Conservation (phyloP, 345 rosid genomes). For the Hibiscus mutabilis region DNA sequence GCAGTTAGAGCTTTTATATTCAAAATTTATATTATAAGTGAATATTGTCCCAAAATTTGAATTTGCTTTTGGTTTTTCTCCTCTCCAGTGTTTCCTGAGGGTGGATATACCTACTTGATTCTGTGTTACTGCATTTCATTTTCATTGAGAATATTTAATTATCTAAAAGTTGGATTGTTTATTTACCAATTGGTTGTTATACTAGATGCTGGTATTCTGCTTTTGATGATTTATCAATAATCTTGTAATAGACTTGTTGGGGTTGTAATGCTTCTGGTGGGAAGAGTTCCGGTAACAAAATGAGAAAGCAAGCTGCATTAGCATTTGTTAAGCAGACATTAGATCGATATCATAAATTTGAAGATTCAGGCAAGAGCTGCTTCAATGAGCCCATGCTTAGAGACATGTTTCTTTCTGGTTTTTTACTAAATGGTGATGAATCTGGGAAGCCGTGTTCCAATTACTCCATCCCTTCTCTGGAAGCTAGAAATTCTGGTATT, state of each 20-base stretch:
- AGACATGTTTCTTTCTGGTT: conserved; percentile 48
- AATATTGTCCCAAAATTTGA: background rate
- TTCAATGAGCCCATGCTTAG: conserved; percentile 67
- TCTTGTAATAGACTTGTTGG: conserved; percentile 48
- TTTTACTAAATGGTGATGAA: conserved; percentile 41
- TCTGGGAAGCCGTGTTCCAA: conserved; percentile 26
- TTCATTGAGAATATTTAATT: background rate
- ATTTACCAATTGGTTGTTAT: background rate
- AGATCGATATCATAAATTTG: conserved; percentile 60
- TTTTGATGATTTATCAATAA: conserved; percentile 14
- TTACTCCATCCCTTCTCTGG: conserved; percentile 22
- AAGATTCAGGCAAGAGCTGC: conserved; percentile 79
- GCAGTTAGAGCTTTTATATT: background rate
- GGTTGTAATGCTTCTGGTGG: conserved; percentile 56
- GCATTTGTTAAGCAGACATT: conserved; percentile 73
- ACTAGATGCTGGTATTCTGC: background rate
- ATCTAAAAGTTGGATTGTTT: background rate
- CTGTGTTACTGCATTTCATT: background rate
- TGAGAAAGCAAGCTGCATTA: conserved; percentile 79
- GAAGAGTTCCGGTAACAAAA: conserved; percentile 70
- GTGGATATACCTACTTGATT: background rate
- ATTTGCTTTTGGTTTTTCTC: background rate
- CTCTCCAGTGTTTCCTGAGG: background rate
- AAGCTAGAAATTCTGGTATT: conserved; percentile 37
- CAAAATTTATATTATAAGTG: background rate